A percentile compares a stretch with the other conserved stretches of the same genome.
Conservation (phyloP, 2,329 filamentous ascomycete species). For the Penicillium hordei region DNA sequence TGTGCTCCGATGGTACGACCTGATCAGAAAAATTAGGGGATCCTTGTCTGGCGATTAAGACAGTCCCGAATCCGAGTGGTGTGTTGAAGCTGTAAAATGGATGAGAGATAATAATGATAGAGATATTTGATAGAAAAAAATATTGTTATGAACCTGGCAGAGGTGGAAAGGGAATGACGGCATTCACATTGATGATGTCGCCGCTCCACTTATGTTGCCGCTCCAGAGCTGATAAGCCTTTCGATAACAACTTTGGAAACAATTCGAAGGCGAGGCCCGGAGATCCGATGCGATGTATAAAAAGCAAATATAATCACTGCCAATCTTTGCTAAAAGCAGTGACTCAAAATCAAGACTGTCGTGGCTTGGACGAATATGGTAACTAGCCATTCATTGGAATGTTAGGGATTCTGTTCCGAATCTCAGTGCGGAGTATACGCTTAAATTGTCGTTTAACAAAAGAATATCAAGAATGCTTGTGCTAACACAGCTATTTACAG, state of each 20-base stretch:
- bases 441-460: not conserved
- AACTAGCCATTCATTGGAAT: slow-evolving; percentile 6
- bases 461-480: not conserved
- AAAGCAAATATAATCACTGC: not conserved
- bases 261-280: not conserved
- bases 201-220: slow-evolving; percentile 23
- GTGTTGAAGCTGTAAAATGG: not conserved
- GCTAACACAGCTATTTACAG: not conserved
- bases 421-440: not conserved
- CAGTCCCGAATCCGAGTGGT: not conserved
- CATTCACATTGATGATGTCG: slow-evolving; percentile 26
- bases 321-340: not conserved
- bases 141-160: slow-evolving; percentile 1
- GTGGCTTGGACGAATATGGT: not conserved
- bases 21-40: not conserved
- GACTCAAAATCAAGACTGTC: not conserved
- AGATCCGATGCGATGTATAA: not conserved
- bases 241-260: not conserved
- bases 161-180: slow-evolving; percentile 19
- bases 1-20: not conserved
- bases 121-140: not conserved
- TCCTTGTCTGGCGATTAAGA: not conserved
- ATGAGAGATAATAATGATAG: not conserved
- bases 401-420: not conserved
- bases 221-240: slow-evolving; percentile 21